phyloP scores from a whole-genome alignment of 1,284 basidiomycete genomes.

The Chondrostereum purpureum region DNA sequence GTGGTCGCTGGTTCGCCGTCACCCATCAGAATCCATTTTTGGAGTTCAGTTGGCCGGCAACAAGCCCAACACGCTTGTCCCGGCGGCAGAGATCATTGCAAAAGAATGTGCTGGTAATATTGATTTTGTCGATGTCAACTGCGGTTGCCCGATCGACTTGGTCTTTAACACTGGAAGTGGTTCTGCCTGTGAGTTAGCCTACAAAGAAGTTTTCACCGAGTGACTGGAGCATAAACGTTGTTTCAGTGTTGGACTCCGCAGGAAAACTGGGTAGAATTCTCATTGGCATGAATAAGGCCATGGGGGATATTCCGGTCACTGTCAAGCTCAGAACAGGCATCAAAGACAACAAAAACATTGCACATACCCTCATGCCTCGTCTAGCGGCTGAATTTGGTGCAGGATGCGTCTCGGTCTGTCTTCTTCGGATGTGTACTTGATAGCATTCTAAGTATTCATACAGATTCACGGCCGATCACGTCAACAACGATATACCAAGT shows the following conservation, averaged over 20 bases:
- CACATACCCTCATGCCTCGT: constrained; percentile 89
- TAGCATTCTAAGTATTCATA: background rate
- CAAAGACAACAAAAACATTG: constrained; percentile 78
- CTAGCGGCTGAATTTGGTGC: constrained; percentile 77
- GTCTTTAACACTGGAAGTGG: constrained; percentile 91
- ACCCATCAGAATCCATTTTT: constrained; percentile 85
- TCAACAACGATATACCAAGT: constrained; percentile 84
- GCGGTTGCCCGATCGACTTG: constrained; percentile 95
- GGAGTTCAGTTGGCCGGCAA: constrained; percentile 85
- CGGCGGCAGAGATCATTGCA: constrained; percentile 79
- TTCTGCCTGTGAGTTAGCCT: constrained; percentile 61
- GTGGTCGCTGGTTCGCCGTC: constrained; percentile 84
- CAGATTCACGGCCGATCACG: constrained; percentile 91
- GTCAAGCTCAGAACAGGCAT: constrained; percentile 93
- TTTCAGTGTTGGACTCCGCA: constrained; percentile 74
- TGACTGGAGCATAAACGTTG: constrained; percentile 6
- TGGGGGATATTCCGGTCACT: constrained; percentile 93
- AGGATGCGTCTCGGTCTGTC: constrained; percentile 68
- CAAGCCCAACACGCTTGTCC: constrained; percentile 71
- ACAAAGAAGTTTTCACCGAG: too few relatives aligned
- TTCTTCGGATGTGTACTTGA: background rate
- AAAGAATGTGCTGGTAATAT: constrained; percentile 60
- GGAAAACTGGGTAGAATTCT: constrained; percentile 83
- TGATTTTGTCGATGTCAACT: constrained; percentile 94
- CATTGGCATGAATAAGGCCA: constrained; percentile 85